These are phyloP conservation scores for Sindora glabra DNA, from an alignment of 306 rosid species.

Conservation along the genomic window DNA sequence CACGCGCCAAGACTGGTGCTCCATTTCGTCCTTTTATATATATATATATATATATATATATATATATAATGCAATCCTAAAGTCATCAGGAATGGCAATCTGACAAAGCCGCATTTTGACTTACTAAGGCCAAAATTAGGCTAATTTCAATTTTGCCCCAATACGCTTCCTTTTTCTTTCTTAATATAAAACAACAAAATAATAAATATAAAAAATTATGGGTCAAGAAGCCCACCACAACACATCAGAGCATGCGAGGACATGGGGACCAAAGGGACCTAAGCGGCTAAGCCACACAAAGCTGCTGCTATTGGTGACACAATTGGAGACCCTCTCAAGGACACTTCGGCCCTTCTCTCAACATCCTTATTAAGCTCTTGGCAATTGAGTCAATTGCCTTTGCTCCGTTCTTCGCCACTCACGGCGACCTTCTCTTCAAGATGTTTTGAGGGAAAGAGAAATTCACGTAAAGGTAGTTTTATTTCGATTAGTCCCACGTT, in stretches of 20 bases:
- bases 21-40: no score
- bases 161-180: no score
- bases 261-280: conserved; percentile 60
- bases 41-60: no score
- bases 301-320: conserved; percentile 62
- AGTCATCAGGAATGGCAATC: no score
- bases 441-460: conserved; percentile 24
- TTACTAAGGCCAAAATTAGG: no score
- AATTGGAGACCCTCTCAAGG: conserved; percentile 55
- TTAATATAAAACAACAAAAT: no score
- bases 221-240: no score
- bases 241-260: conserved; percentile 64
- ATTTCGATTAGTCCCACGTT: neutral
- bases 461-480: conserved; percentile 16
- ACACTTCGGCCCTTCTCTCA: conserved; percentile 68
- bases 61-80: no score
- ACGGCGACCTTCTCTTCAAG: conserved; percentile 66
- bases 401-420: conserved; percentile 67
- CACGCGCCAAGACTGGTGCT: no score
- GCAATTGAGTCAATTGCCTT: conserved; percentile 59
- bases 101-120: no score
- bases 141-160: no score
- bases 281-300: conserved; percentile 69
- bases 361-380: conserved; percentile 71
- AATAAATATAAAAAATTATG: no score